Evolutionary conservation across 2,329 filamentous ascomycete genomes (phyloP).

Genomic region (Niveomyces coronatus): DNA sequence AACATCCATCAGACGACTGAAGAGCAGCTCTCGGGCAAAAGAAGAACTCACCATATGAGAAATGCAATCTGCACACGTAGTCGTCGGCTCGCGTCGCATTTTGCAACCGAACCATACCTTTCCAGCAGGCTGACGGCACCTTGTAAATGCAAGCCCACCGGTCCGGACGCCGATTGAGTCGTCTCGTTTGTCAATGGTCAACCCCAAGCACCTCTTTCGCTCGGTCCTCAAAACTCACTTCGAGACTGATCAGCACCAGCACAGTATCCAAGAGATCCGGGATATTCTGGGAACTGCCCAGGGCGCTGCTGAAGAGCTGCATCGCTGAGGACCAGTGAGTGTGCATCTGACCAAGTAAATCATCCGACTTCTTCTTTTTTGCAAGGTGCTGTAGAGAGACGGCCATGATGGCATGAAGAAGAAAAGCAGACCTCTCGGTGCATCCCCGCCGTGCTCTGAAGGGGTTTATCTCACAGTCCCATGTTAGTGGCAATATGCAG

Average conservation of each 20-base stretch:
- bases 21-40: background rate
- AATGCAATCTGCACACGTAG: slow-evolving; percentile 21
- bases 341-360: background rate
- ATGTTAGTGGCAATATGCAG: slow-evolving; percentile 23
- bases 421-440: slow-evolving; percentile 17
- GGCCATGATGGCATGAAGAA: slow-evolving; percentile 23
- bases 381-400: slow-evolving; percentile 20
- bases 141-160: slow-evolving; percentile 19
- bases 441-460: slow-evolving; percentile 19
- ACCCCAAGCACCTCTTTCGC: background rate
- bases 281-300: background rate
- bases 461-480: slow-evolving; percentile 22
- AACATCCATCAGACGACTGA: background rate
- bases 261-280: background rate
- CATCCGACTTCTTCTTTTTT: slow-evolving; percentile 15
- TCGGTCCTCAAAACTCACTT: background rate
- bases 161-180: background rate
- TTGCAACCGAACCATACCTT: slow-evolving; percentile 12
- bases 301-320: background rate
- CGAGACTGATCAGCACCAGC: background rate
- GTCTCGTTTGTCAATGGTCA: background rate
- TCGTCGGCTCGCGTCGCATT: slow-evolving; percentile 12
- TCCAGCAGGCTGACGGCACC: slow-evolving; percentile 17
- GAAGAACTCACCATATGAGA: slow-evolving; percentile 16
- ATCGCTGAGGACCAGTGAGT: background rate